Base-by-base conservation (phyloP, 192 early-diverging fungal genomes). In the Mortierella alpina region DNA sequence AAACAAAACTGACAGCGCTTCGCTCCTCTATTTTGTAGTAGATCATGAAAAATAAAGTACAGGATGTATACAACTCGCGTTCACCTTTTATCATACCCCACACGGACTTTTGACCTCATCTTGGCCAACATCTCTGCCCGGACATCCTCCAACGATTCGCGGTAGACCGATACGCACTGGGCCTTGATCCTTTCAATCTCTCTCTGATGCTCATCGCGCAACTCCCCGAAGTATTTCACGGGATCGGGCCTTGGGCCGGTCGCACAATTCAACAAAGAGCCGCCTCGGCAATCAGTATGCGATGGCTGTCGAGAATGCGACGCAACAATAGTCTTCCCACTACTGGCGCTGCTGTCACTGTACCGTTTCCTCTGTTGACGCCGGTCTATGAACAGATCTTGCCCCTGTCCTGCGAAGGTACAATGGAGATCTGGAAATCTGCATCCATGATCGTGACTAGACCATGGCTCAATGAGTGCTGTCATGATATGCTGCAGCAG, bases 151-250 rank as follows among this genome's bases (percentile, higher is more conserved):
- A 73, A 56, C 2, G 71, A 73, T 14, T 64, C 63, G 2, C 71
- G 71, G 14, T 73, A 66, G 39, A 73, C 12, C 9, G 23, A 12
- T 12, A 73, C 49, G 48, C 71, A 73, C 31, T 73, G 54, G 39
- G 57, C 23, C 42, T 73, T 73, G 17, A 73, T 65, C 18, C 47
- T 48, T 47, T 73, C 71, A 18, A 73, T 59, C 22, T 73, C 71
- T 8, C 49, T 17, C 44, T 59, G 62, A 39, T 73, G 56, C 15
- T 54, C 41, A 14, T 5, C 39, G 6, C 58, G 71, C 45, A 59
- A 55, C 14, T 65, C 63, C 40, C 44, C 14, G 9, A 73, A 39
- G 7, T 44, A 40, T 23, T 73, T 57, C 55, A 12, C n/a, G 8
- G 22, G 11, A 13, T 12, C 55, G 4, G 40, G 22, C 41, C 14